Evolutionary conservation across 768 basidiomycete genomes (phyloP).

Genomic region (Suillus sp.): DNA sequence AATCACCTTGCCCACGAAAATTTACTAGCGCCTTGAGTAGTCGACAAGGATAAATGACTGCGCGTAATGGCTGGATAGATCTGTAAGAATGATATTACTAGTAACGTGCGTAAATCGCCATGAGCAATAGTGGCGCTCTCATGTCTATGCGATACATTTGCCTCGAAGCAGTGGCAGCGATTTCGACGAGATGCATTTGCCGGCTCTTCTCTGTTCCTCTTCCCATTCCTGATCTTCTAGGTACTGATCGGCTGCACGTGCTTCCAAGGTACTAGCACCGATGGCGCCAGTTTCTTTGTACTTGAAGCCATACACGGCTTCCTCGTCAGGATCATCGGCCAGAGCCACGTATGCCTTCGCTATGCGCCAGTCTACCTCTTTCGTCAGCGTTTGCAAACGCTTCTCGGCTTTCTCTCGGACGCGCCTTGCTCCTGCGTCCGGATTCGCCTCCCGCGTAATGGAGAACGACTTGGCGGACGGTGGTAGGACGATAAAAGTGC

Average conservation of each 20-base stretch:
- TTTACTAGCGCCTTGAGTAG: neutral
- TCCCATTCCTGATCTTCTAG: conserved; percentile 77
- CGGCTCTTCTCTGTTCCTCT: conserved; percentile 36
- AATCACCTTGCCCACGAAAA: neutral
- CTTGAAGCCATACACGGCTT: conserved; percentile 23
- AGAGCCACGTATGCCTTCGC: conserved; percentile 72
- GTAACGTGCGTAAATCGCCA: neutral
- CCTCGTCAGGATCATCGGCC: conserved; percentile 44
- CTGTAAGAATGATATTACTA: neutral
- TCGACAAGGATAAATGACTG: neutral
- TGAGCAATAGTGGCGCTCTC: neutral
- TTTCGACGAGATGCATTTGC: conserved; percentile 15
- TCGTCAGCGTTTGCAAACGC: conserved; percentile 62
- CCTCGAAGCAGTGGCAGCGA: neutral
- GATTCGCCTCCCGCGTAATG: conserved; percentile 37
- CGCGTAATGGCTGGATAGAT: neutral
- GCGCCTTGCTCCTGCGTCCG: conserved; percentile 44
- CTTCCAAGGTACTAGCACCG: conserved; percentile 39
- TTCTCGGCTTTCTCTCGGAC: conserved; percentile 59
- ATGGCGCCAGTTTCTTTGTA: conserved; percentile 27
- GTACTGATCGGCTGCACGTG: conserved; percentile 57
- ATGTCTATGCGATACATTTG: neutral
- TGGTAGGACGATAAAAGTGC: conserved; percentile 57
- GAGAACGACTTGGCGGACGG: conserved; percentile 34
- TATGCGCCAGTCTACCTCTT: conserved; percentile 68